Evolutionary conservation across 352 stramenopile species (phyloP).

Genomic region (Phytophthora capsici): DNA sequence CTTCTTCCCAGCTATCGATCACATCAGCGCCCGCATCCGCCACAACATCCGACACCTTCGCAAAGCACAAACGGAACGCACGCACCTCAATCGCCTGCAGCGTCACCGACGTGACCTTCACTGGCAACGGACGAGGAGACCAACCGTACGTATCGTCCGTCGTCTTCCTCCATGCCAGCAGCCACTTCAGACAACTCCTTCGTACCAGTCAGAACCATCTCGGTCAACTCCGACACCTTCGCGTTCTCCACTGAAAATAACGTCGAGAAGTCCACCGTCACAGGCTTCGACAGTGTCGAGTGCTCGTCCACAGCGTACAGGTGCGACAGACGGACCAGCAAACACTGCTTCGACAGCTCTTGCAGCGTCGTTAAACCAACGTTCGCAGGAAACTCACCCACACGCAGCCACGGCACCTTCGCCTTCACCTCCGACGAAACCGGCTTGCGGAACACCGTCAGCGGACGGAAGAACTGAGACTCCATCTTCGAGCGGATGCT

Average conservation of each 20-base stretch:
- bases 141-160: constrained; percentile 37
- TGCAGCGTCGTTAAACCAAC: constrained; percentile 94
- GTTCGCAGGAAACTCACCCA: constrained; percentile 89
- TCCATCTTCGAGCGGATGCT: constrained; percentile 72
- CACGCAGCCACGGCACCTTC: constrained; percentile 70
- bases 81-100: constrained; percentile 94
- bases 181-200: constrained; percentile 50
- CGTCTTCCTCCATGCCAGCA: constrained; percentile 42
- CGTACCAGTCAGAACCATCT: constrained; percentile 91
- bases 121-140: constrained; percentile 42
- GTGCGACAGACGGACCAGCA: constrained; percentile 94
- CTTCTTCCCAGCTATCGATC: constrained; percentile 13
- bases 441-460: constrained; percentile 60
- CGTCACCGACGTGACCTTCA: constrained; percentile 64
- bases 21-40: neutral
- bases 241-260: constrained; percentile 61
- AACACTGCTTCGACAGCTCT: constrained; percentile 70
- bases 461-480: constrained; percentile 66
- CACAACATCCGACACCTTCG: constrained; percentile 9
- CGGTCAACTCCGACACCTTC: constrained; percentile 68
- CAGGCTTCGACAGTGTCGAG: constrained; percentile 72
- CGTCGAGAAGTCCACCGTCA: constrained; percentile 73
- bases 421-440: constrained; percentile 34
- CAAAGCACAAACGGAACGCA: constrained; percentile 88
- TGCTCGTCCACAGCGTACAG: constrained; percentile 93